Evolutionary conservation across 345 rosid species (phyloP), one percentile per base, ranked within the genome.

Genomic region (Mercurialis annua): DNA sequence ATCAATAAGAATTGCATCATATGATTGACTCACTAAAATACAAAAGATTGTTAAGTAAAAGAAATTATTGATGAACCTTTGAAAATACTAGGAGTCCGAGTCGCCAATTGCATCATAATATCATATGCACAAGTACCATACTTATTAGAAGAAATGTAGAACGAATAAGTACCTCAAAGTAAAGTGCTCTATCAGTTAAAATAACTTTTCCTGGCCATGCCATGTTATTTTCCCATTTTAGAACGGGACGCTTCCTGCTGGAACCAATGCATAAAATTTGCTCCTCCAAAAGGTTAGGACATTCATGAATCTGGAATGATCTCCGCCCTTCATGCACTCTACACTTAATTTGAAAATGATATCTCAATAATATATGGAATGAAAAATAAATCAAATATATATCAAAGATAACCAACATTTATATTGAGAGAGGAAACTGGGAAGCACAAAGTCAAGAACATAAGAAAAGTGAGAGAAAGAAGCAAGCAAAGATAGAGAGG

Each of bases 131-230:
- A 42, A 59, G 31, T 14, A 0, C 24, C 14, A 68, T 40, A 43
- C 38, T 63, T 53, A 72, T 42, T 36, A 54, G 31, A 59, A 21
- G 3, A 43, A 17, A 26, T 21, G 10, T 18, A 12, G 53, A 59
- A 36, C 27, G 42, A 55, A 66, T 33, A 51, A 73, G 51, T 85
- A 90, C 98, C 98, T 93, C 90, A 66, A 90, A 93, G 75, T 90
- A 90, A 72, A 93, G 86, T 17, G 98, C 94, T 75, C 77, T 86
- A 61, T 93, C 91, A 4, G 98, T 93, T 78, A 93, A 77, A 63
- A 79, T 83, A 66, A 93, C 86, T 76, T 83, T 90, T 68, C 98
- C 97, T 0, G 98, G 98, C 98, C 97, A 93, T 62, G 92, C 96
- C 72, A 87, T 86, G 73, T 87, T 86, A 71, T 87, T 89, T 69